A percentile compares a stretch with the other conserved stretches of the same genome.
Evolutionary conservation across 2,329 filamentous ascomycete species (phyloP).

Genomic region (Trichothecium roseum): DNA sequence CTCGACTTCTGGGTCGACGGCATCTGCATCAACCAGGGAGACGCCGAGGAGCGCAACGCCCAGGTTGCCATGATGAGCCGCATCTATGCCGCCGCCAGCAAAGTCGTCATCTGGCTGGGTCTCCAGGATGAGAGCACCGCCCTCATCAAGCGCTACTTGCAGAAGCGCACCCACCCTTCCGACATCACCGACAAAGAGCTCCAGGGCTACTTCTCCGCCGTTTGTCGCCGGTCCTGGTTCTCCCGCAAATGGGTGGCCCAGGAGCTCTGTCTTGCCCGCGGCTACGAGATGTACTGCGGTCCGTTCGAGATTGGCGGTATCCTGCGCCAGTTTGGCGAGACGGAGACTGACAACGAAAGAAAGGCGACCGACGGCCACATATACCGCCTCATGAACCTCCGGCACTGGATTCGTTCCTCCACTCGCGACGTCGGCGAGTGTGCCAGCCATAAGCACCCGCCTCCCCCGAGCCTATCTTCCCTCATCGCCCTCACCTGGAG

Average conservation of each 20-base stretch:
- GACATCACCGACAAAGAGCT: conserved; percentile 4
- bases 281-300: conserved; percentile 7
- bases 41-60: conserved; percentile 5
- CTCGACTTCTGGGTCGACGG: conserved; percentile 9
- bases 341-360: too few species aligned
- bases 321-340: neutral
- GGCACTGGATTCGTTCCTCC: neutral
- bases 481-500: conserved; percentile 7
- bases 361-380: too few species aligned
- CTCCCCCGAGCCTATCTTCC: neutral
- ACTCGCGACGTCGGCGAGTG: neutral
- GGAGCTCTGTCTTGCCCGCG: conserved; percentile 7
- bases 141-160: conserved; percentile 2
- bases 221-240: conserved; percentile 6
- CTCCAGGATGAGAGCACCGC: neutral
- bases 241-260: conserved; percentile 11
- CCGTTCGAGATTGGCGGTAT: conserved; percentile 1
- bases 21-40: conserved; percentile 10
- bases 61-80: conserved; percentile 10
- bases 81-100: conserved; percentile 6
- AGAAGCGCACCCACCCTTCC: conserved; percentile 1
- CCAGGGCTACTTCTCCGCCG: neutral
- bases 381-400: neutral
- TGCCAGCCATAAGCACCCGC: conserved; percentile 1
- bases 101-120: conserved; percentile 8